These are phyloP conservation scores for Barnettozyma botsteinii DNA, from an alignment of 805 yeast species.

Conservation along the genomic window DNA sequence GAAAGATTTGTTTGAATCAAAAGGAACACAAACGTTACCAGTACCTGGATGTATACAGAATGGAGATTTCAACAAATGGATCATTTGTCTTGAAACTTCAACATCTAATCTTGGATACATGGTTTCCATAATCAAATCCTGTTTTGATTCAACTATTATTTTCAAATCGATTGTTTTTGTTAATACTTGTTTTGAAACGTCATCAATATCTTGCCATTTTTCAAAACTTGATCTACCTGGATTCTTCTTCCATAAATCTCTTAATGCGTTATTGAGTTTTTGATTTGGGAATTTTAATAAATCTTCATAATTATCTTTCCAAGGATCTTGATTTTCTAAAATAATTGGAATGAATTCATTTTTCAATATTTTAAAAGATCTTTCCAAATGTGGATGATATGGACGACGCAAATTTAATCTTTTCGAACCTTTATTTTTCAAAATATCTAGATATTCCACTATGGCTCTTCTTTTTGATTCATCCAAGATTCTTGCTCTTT, in stretches of 20 bases:
- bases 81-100: constrained; percentile 84
- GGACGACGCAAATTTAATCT: constrained; percentile 64
- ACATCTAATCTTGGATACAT: constrained; percentile 90
- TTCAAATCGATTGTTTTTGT: constrained; percentile 39
- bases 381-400: constrained; percentile 78
- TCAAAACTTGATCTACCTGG: constrained; percentile 48
- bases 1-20: constrained; percentile 44
- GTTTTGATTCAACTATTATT: constrained; percentile 61
- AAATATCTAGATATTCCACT: constrained; percentile 77
- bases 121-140: constrained; percentile 72
- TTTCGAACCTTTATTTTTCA: constrained; percentile 46
- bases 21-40: constrained; percentile 92
- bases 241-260: constrained; percentile 51
- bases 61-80: constrained; percentile 91
- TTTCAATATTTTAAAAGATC: constrained; percentile 66
- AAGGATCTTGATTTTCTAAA: constrained; percentile 81
- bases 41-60: constrained; percentile 96
- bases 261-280: constrained; percentile 45
- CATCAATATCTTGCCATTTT: constrained; percentile 78
- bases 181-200: constrained; percentile 35
- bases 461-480: constrained; percentile 74
- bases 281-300: constrained; percentile 58
- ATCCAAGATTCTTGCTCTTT: constrained; percentile 65
- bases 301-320: constrained; percentile 54
- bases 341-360: constrained; percentile 59